Conservation (phyloP, 176 grass and related monocot species). For the Phoenix roebelenii region DNA sequence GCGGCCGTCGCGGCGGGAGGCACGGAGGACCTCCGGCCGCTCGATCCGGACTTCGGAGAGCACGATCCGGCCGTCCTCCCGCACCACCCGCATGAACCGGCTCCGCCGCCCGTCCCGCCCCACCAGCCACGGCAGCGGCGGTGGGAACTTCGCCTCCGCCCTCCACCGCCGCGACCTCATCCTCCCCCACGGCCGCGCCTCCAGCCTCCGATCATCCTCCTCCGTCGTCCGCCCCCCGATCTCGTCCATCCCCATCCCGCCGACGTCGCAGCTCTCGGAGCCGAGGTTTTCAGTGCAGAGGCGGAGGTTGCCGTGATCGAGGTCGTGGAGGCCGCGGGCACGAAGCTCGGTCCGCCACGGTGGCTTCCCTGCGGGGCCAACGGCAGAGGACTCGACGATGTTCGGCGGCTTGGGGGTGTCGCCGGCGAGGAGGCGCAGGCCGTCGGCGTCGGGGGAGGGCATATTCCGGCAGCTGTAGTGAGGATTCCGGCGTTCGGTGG, state of each 20-base stretch:
- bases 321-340: too few relatives aligned
- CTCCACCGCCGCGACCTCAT: conserved; percentile 3
- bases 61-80: conserved; percentile 57
- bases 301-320: too few relatives aligned
- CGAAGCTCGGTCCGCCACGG: too few relatives aligned
- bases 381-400: too few relatives aligned
- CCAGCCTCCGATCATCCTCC: not conserved
- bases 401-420: too few relatives aligned
- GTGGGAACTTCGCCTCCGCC: conserved; percentile 16
- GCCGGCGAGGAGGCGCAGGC: too few relatives aligned
- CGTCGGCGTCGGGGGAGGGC: too few relatives aligned
- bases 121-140: conserved; percentile 35
- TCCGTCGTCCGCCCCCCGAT: not conserved
- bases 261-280: conserved; percentile 51
- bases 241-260: not conserved
- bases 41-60: conserved; percentile 39
- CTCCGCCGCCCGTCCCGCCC: conserved; percentile 12
- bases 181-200: not conserved
- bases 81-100: conserved; percentile 46
- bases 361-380: too few relatives aligned
- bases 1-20: conserved; percentile 38
- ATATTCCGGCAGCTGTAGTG: too few relatives aligned
- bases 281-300: conserved; percentile 76
- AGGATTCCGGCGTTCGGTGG: too few relatives aligned
- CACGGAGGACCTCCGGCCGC: conserved; percentile 37